These are phyloP conservation scores for Debaryomyces nepalensis DNA, from an alignment of 1,139 yeast species.

Conservation along the genomic window DNA sequence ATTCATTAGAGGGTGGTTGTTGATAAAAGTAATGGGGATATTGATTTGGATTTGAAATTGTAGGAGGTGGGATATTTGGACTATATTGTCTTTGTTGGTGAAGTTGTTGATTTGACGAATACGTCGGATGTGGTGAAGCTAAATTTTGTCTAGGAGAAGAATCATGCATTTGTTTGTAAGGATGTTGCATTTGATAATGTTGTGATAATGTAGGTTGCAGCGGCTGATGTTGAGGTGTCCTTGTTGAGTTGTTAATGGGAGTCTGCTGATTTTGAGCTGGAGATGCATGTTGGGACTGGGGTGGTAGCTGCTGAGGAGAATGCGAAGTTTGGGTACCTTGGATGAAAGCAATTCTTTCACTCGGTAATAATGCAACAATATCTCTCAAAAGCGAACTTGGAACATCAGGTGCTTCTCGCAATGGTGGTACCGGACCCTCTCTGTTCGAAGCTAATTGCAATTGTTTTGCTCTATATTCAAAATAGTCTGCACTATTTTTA, in stretches of 20 bases:
- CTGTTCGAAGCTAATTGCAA: constrained; percentile 47
- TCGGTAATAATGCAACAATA: constrained; percentile 47
- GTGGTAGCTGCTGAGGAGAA: not conserved
- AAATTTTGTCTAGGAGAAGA: constrained; percentile 30
- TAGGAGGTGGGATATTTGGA: constrained; percentile 24
- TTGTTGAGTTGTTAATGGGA: constrained; percentile 16
- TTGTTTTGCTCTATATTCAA: constrained; percentile 48
- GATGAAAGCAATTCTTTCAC: constrained; percentile 45
- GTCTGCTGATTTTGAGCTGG: constrained; percentile 20
- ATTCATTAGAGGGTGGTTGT: constrained; percentile 18
- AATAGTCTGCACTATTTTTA: constrained; percentile 39
- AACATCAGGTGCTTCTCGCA: constrained; percentile 55
- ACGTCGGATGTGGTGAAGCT: constrained; percentile 30
- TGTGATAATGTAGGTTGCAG: constrained; percentile 19
- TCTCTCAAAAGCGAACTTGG: constrained; percentile 53
- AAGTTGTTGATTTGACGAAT: constrained; percentile 32
- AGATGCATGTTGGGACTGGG: constrained; percentile 1
- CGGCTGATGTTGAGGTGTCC: constrained; percentile 16
- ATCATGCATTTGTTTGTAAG: constrained; percentile 23
- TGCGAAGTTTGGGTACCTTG: constrained; percentile 24
- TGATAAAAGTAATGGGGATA: constrained; percentile 20
- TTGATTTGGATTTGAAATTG: constrained; percentile 16
- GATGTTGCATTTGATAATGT: constrained; percentile 25
- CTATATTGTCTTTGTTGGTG: constrained; percentile 19
- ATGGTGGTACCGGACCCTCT: constrained; percentile 48